These are phyloP conservation scores for Colletotrichum lini DNA, from an alignment of 2,329 filamentous ascomycete genomes.

Conservation along the genomic window DNA sequence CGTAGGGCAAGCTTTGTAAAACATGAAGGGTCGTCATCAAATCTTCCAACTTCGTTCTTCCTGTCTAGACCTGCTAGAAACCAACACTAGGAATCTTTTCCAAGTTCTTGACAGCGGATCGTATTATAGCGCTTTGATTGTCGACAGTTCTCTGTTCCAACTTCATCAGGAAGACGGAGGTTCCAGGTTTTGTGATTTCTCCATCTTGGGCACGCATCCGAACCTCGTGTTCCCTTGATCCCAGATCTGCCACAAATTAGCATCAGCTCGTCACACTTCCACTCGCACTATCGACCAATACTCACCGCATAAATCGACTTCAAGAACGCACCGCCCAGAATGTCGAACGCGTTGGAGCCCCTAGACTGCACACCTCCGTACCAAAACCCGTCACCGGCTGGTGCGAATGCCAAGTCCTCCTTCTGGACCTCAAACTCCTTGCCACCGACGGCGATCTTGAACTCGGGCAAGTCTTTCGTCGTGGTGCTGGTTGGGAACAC, in stretches of 20 bases:
- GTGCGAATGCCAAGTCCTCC: conserved; percentile 36
- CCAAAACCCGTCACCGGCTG: conserved; percentile 32
- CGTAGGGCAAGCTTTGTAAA: no score
- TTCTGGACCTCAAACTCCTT: conserved; percentile 53
- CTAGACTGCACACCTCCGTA: conserved; percentile 38
- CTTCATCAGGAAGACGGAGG: not conserved
- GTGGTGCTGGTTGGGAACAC: conserved; percentile 60
- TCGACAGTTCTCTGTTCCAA: not conserved
- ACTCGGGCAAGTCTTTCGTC: conserved; percentile 56
- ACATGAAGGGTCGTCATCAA: not conserved
- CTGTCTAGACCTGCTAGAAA: not conserved
- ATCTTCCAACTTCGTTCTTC: not conserved
- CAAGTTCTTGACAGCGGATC: not conserved
- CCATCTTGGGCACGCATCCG: conserved; percentile 37
- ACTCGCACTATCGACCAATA: not conserved
- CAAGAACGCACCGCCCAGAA: conserved; percentile 34
- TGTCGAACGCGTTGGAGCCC: conserved; percentile 37
- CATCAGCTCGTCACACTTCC: not conserved
- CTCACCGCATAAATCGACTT: conserved; percentile 40
- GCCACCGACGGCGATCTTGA: conserved; percentile 70
- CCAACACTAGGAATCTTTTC: no score
- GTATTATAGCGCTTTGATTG: no score
- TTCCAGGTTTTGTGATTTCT: conserved; percentile 31
- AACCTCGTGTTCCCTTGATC: conserved; percentile 39
- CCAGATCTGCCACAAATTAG: conserved; percentile 34